Base-by-base conservation (phyloP, 2,329 filamentous ascomycete species). In the Dactylellina leptospora region DNA sequence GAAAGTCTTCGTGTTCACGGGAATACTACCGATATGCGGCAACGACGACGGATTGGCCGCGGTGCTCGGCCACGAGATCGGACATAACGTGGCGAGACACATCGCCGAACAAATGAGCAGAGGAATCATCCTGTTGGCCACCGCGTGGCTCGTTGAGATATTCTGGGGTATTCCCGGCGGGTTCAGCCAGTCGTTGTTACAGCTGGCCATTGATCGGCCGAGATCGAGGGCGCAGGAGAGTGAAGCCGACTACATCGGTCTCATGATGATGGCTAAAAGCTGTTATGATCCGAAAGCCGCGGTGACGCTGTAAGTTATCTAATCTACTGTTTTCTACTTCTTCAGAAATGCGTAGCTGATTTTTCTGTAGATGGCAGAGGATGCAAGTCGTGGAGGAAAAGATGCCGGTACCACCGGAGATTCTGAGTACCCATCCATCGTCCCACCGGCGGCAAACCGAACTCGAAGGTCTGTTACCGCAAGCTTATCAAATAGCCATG, bases 181-280 rank as follows among this genome's bases (percentile, higher is more conserved):
- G 3, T 33, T 75, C 81, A n/a, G 81, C 82, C 3, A 80, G 84
- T 69, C 81, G 77, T 55, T 88, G 18, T 80, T 90, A 23, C 84
- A 90, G 55, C 78, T 90, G 11, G 84, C 88, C 13, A 86, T 92
- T 77, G 83, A 83, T 54, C 82, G 85, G 72, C 90, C 90, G 0
- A 90, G 90, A 78, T 86, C 85, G 47, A 83, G 90, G 50, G 84
- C 84, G 77, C 90, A 92, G 80, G 90, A 90, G 82, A 86, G 83
- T 51, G 90, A 93, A 80, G 90, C 90, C 0, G 90, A 93, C 77
- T 90, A 90, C 77, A 91, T 93, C 45, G 90, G 90, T 0, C 79
- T 93, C 30, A 86, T 93, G 84, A 90, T 93, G 84, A 93, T 93
- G 89, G 86, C 90, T 0, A 86, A 91, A 80, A 88, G 88, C 23